Evolutionary conservation across 768 basidiomycete genomes (phyloP).

Genomic region (Psilocybe cubensis): DNA sequence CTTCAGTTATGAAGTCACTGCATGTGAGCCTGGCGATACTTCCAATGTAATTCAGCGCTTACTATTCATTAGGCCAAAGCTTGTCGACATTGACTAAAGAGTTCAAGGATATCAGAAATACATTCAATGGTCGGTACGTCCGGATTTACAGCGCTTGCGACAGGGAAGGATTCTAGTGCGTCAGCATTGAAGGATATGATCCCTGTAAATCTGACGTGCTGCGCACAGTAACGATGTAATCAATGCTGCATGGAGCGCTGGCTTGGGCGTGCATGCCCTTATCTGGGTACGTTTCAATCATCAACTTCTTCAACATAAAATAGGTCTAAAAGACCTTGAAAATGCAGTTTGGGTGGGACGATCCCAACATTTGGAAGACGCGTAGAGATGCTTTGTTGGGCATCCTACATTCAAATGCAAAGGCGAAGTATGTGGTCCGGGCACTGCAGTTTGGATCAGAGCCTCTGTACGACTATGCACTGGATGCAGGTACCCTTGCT

Average conservation of each 20-base stretch:
- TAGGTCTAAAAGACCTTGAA: background rate
- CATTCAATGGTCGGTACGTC: conserved; percentile 68
- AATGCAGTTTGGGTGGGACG: conserved; percentile 52
- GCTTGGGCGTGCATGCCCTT: conserved; percentile 73
- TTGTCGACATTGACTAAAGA: conserved; percentile 49
- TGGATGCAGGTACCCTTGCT: conserved; percentile 52
- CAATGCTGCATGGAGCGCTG: conserved; percentile 68
- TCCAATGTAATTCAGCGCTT: background rate
- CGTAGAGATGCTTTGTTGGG: conserved; percentile 56
- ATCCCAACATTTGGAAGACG: conserved; percentile 50
- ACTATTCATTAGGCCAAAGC: conserved; percentile 55
- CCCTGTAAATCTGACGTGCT: background rate
- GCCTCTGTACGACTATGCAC: conserved; percentile 62
- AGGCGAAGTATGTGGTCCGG: conserved; percentile 67
- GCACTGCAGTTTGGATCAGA: conserved; percentile 75
- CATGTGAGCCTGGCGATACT: conserved; percentile 46
- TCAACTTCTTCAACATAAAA: background rate
- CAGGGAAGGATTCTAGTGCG: conserved; percentile 47
- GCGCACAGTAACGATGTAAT: conserved; percentile 54
- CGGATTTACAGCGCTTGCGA: conserved; percentile 58
- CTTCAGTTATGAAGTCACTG: conserved; percentile 75
- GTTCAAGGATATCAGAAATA: conserved; percentile 61
- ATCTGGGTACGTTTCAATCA: conserved; percentile 65
- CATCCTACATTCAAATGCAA: conserved; percentile 59
- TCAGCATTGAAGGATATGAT: conserved; percentile 13